Conservation (phyloP, 225 moss, liverwort and hornwort species). For the Lunularia cruciata region DNA sequence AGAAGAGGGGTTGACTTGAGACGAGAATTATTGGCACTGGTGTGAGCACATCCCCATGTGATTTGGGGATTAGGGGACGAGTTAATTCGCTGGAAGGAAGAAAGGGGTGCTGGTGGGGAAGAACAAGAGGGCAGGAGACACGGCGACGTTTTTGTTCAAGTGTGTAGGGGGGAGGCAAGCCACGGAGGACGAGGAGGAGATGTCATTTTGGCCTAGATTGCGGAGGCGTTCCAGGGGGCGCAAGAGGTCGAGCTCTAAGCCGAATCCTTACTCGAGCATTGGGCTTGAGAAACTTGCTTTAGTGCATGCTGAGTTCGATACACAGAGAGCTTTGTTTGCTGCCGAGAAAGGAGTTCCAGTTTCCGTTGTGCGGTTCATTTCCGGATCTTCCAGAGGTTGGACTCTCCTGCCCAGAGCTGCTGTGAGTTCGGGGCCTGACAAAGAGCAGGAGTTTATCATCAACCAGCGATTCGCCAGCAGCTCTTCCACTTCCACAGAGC, state of each 20-base stretch:
- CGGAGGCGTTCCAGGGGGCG: slow-evolving; percentile 44
- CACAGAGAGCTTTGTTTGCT: slow-evolving; percentile 39
- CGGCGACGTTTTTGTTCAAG: slow-evolving; percentile 6
- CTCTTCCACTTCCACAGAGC: background rate
- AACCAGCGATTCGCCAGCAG: background rate
- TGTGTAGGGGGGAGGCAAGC: background rate
- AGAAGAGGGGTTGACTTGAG: background rate
- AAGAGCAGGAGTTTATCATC: background rate
- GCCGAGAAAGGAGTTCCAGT: slow-evolving; percentile 46
- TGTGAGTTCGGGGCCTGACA: background rate
- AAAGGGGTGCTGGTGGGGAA: background rate
- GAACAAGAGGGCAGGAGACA: background rate
- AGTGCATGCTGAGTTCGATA: slow-evolving; percentile 37
- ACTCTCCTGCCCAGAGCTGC: slow-evolving; percentile 15
- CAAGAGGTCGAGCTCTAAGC: slow-evolving; percentile 28
- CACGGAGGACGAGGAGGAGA: slow-evolving; percentile 20
- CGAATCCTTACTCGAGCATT: slow-evolving; percentile 37
- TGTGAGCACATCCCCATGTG: background rate
- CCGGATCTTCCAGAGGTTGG: slow-evolving; percentile 41
- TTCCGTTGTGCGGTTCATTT: slow-evolving; percentile 46
- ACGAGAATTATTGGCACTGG: background rate
- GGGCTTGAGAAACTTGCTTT: slow-evolving; percentile 39
- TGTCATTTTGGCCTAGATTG: slow-evolving; percentile 51
- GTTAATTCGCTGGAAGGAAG: background rate
- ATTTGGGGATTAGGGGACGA: background rate